Base-by-base conservation (phyloP, 306 rosid genomes). In the Dalbergia cultrata region DNA sequence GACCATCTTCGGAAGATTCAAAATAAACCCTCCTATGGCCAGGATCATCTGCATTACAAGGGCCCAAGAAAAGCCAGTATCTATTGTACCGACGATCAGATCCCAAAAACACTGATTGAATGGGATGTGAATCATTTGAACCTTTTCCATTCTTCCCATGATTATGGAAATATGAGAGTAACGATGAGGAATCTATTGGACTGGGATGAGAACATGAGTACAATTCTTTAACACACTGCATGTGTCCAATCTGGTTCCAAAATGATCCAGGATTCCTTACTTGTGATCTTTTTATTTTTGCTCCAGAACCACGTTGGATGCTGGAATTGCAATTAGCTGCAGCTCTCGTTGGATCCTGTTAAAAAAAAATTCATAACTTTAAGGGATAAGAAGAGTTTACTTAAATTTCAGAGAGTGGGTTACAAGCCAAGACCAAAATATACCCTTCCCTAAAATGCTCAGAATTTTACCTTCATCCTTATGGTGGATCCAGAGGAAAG, bases 11-110 rank as follows among this genome's bases (percentile, higher is more conserved):
- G 10, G 98, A 95, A 78, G 97, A 95, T 86, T 95, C 99, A 83
- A 95, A 95, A 71, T 95, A 95, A 79, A 95, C 90, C 88, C 99
- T 93, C 88, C 93, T 83, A 74, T 95, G 99, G 80, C 99, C 99
- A 26, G 97, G 97, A 82, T 95, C 99, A 81, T 77, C 68, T 57
- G 61, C 87, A 82, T 81, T 85, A 76, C 98, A 95, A 76, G 99
- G 98, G 77, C 99, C 99, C 77, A 93, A 84, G 90, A 95, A 95
- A 86, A 95, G 97, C 99, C 99, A 95, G 77, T 95, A 95, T 89
- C 98, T 88, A 83, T 92, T 95, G 88, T 88, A 90, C 82, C 98
- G 87, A 72, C 99, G 99, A 86, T 95, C 99, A 70, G 97, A 93
- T 72, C 99, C 99, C 92, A 95, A 81, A 86, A 90, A 95, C 84